These are phyloP conservation scores for Nannochloropsis gaditana DNA, from an alignment of 108 stramenopile species.

Conservation along the genomic window DNA sequence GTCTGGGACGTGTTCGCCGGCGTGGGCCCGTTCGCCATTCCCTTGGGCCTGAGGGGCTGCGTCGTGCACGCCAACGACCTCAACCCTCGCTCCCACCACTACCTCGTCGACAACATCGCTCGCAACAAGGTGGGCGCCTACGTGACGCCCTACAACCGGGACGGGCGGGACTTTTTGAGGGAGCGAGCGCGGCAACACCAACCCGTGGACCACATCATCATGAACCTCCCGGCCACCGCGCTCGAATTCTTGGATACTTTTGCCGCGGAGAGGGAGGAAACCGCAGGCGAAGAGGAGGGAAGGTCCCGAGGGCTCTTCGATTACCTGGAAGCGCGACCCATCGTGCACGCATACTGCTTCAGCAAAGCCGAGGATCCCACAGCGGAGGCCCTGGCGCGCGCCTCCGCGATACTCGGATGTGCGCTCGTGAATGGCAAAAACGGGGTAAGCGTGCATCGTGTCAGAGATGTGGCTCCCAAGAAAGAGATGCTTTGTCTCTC, in stretches of 20 bases:
- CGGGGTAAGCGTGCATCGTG: slow-evolving; percentile 33
- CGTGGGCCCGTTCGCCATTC: slow-evolving; percentile 93
- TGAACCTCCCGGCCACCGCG: slow-evolving; percentile 88
- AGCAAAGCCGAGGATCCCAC: slow-evolving; percentile 47
- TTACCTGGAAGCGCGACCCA: slow-evolving; percentile 30
- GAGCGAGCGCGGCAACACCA: slow-evolving; percentile 14
- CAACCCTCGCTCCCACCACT: slow-evolving; percentile 73
- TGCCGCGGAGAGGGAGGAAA: slow-evolving; percentile 53
- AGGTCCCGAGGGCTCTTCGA: background rate
- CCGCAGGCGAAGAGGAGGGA: background rate
- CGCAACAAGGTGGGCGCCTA: slow-evolving; percentile 68
- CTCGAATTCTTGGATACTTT: slow-evolving; percentile 91
- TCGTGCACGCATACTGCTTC: slow-evolving; percentile 58
- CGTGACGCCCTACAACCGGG: slow-evolving; percentile 66
- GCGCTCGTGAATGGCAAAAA: background rate
- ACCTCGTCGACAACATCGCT: slow-evolving; percentile 66
- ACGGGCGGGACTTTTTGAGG: slow-evolving; percentile 73
- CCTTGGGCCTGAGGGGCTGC: slow-evolving; percentile 61
- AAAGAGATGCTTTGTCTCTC: slow-evolving; percentile 57
- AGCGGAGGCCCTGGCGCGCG: slow-evolving; percentile 28
- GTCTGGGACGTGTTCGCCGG: slow-evolving; percentile 93
- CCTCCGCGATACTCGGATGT: slow-evolving; percentile 26
- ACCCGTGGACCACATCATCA: slow-evolving; percentile 67
- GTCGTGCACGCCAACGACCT: slow-evolving; percentile 78
- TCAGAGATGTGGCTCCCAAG: slow-evolving; percentile 57